These are phyloP conservation scores for Vaccinium macrocarpon DNA, from an alignment of 148 eudicot species.

Conservation along the genomic window DNA sequence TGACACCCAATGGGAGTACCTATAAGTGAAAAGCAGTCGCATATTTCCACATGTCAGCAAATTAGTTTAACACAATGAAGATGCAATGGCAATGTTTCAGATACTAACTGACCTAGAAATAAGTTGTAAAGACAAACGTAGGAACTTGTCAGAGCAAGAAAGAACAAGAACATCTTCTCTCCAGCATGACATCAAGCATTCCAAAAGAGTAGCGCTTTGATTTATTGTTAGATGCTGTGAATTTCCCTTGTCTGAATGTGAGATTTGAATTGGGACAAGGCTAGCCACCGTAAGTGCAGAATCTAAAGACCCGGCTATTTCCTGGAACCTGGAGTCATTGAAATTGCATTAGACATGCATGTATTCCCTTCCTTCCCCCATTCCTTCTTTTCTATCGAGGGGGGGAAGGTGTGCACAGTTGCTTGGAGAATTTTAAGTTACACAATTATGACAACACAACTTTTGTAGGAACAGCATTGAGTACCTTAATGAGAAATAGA, in stretches of 20 bases:
- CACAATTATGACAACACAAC: background rate
- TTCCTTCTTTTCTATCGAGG: background rate
- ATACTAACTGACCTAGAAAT: slow-evolving; percentile 60
- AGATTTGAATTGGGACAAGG: slow-evolving; percentile 43
- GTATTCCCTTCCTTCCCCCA: background rate
- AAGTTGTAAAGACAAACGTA: slow-evolving; percentile 90
- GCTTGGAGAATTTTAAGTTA: background rate
- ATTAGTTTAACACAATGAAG: slow-evolving; percentile 1
- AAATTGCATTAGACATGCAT: background rate
- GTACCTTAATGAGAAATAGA: slow-evolving; percentile 92
- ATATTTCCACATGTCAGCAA: slow-evolving; percentile 1
- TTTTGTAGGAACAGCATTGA: slow-evolving; percentile 12
- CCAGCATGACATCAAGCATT: slow-evolving; percentile 92
- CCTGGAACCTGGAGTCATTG: slow-evolving; percentile 72
- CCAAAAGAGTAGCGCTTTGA: slow-evolving; percentile 75
- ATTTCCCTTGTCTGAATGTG: slow-evolving; percentile 34
- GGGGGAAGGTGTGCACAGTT: background rate
- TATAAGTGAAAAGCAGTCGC: slow-evolving; percentile 22
- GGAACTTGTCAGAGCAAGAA: slow-evolving; percentile 85
- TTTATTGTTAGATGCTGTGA: slow-evolving; percentile 50
- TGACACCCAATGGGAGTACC: slow-evolving; percentile 91
- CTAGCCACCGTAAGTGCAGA: slow-evolving; percentile 59
- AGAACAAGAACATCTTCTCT: slow-evolving; percentile 79
- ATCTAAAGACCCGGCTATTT: slow-evolving; percentile 95
- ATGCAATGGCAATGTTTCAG: background rate